These are phyloP conservation scores for Stylonectria norvegica DNA, from an alignment of 2,329 filamentous ascomycete genomes.

Conservation along the genomic window DNA sequence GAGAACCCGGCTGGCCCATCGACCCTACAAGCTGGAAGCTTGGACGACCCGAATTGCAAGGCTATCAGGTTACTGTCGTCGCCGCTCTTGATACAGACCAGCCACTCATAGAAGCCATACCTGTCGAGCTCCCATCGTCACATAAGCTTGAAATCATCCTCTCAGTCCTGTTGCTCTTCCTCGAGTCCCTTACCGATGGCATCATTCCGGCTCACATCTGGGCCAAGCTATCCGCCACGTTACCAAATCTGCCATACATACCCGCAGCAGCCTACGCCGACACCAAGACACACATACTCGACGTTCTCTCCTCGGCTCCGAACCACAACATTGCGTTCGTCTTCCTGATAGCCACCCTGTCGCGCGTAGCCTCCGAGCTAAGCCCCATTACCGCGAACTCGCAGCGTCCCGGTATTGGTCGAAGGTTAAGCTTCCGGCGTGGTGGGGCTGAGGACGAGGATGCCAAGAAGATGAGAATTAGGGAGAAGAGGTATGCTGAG, in stretches of 20 bases:
- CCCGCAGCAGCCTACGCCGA: slow-evolving; percentile 33
- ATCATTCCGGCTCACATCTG: slow-evolving; percentile 70
- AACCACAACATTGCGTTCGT: slow-evolving; percentile 88
- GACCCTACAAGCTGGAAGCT: slow-evolving; percentile 39
- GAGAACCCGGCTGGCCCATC: slow-evolving; percentile 60
- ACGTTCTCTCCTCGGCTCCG: slow-evolving; percentile 67
- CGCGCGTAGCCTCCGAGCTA: slow-evolving; percentile 49
- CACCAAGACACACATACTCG: slow-evolving; percentile 58
- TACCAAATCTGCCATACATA: slow-evolving; percentile 39
- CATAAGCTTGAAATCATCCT: slow-evolving; percentile 72
- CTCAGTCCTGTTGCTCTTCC: slow-evolving; percentile 69
- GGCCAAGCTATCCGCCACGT: slow-evolving; percentile 60
- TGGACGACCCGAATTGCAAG: slow-evolving; percentile 20
- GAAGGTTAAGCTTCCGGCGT: slow-evolving; percentile 46
- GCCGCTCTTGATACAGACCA: slow-evolving; percentile 72
- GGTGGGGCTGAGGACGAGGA: slow-evolving; percentile 28
- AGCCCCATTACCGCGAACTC: slow-evolving; percentile 35
- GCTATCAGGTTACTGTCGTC: slow-evolving; percentile 40
- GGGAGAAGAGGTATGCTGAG: slow-evolving; percentile 61
- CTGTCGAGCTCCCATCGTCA: slow-evolving; percentile 58
- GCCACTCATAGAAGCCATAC: slow-evolving; percentile 59
- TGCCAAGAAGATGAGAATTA: slow-evolving; percentile 47
- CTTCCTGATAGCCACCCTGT: slow-evolving; percentile 75
- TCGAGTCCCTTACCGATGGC: slow-evolving; percentile 73
- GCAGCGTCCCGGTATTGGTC: slow-evolving; percentile 33